Evolutionary conservation across 352 stramenopile genomes (phyloP), one percentile per base, ranked within the genome.

Genomic region (Aphanomyces cochlioides): DNA sequence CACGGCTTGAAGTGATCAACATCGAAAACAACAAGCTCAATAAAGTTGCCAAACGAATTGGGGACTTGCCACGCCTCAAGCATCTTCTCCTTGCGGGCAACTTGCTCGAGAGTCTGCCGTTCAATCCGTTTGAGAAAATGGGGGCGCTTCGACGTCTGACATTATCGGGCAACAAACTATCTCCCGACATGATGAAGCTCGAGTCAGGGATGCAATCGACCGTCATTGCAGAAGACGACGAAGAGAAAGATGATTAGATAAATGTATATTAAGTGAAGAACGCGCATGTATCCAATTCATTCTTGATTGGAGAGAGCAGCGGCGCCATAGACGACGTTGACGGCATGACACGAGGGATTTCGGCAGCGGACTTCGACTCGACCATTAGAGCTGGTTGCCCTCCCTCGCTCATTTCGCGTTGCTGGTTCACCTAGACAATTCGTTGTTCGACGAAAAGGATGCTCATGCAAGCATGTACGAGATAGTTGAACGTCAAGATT

Each of bases 401-500:
- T 37, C n/a, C 43, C 15, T 56, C 37, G 8, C 15, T 41, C 66
- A 72, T 61, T 38, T 73, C 56, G 12, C 63, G 58, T 36, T 73
- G 67, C 47, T 73, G 67, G 4, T 12, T 37, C 4, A 73, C 67
- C 67, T 73, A 67, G 10, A 34, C 19, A 60, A 3, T 10, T 21
- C 63, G 15, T 7, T n/a, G n/a, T 45, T 17, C 28, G 38, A 19
- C 34, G 21, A 39, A 2, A 41, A 8, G n/a, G 41, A 7, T 57
- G 60, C 15, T 15, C 7, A 45, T 4, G 19, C 3, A 45, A 36
- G 41, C 17, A n/a, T 70, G 50, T 80, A 97, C 90, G 38, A 97
- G 75, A 70, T 96, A 97, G 77, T 97, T 97, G 74, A 96, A 97
- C 7, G 88, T 82, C 15, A 92, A 70, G 66, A 97, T 93, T 72